Evolutionary conservation across 2,329 filamentous ascomycete species (phyloP), one percentile per base, ranked within the genome.

Genomic region (Blastomyces gilchristii): DNA sequence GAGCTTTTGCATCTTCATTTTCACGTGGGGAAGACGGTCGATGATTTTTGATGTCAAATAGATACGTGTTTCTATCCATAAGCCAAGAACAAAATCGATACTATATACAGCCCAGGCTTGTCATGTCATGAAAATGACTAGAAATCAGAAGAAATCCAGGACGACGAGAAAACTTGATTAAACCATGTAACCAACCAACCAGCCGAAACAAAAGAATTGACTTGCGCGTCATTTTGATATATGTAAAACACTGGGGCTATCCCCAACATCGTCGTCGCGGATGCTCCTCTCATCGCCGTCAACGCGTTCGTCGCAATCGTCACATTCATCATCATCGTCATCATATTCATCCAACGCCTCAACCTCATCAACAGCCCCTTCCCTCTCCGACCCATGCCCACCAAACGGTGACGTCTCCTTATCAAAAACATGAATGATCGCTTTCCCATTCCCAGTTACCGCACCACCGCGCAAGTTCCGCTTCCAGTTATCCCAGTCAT

Each of bases 401-500:
- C 79, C 81, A 63, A 82, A 78, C 2, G 79, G 71, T 8, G 67
- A 63, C 50, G 83, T 77, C 69, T 92, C 87, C 59, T 80, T 81
- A 62, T 91, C 87, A 37, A 90, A 86, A 37, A 97, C 85, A 69
- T 93, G 90, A 58, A 97, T 88, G 61, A 99, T 90, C 7, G 86
- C 82, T 74, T 96, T 97, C 28, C 90, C 89, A 9, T 89, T 85
- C 68, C 88, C 41, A 18, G 16, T 18, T 14, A 43, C 5, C 4
- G 41, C 41, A 6, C 14, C 84, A 68, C 85, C 85, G 11, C 49
- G 60, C 2, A 96, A 82, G n/a, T 85, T 83, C 64, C 83, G 80
- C 71, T 90, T 88, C 92, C 92, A 97, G 61, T 85, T 83, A 49
- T 82, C 78, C 88, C 93, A 97, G 68, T 99, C 94, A 53, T 87